phyloP scores from a whole-genome alignment of 208 protist genomes.

The Acanthamoeba triangularis region DNA sequence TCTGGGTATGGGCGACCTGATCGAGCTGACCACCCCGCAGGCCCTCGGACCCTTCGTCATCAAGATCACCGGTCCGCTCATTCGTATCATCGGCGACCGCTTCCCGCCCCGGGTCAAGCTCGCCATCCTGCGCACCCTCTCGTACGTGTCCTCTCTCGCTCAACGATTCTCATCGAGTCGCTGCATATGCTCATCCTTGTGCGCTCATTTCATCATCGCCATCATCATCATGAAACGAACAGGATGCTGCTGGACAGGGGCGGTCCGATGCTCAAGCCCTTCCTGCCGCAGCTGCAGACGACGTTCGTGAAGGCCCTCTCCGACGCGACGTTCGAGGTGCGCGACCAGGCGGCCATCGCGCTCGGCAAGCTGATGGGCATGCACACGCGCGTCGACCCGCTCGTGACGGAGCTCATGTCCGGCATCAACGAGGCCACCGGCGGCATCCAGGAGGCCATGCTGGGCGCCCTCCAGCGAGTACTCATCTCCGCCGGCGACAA shows the following conservation, averaged over 20 bases:
- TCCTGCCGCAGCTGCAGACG: slow-evolving; percentile 93
- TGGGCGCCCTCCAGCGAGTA: slow-evolving; percentile 69
- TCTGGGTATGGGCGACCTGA: slow-evolving; percentile 79
- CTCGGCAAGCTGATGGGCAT: slow-evolving; percentile 88
- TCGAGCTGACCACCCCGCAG: slow-evolving; percentile 86
- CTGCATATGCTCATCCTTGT: neutral
- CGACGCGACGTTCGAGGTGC: slow-evolving; percentile 83
- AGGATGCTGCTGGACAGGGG: slow-evolving; percentile 88
- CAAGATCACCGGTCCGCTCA: slow-evolving; percentile 93
- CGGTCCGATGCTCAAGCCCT: slow-evolving; percentile 90
- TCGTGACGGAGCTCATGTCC: slow-evolving; percentile 79
- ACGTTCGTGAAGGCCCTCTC: slow-evolving; percentile 91
- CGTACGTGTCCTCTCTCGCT: neutral
- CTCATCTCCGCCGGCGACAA: slow-evolving; percentile 71
- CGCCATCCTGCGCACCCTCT: slow-evolving; percentile 90
- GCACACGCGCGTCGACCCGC: slow-evolving; percentile 84
- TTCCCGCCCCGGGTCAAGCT: slow-evolving; percentile 92
- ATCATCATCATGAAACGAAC: neutral
- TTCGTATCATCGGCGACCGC: slow-evolving; percentile 93
- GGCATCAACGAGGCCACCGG: slow-evolving; percentile 59
- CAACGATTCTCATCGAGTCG: neutral
- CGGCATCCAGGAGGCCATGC: slow-evolving; percentile 67
- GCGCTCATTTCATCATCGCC: neutral
- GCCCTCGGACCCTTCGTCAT: slow-evolving; percentile 91
- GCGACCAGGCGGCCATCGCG: slow-evolving; percentile 82